Base-by-base conservation (phyloP, 2,329 filamentous ascomycete species). In the Fusarium sp. region DNA sequence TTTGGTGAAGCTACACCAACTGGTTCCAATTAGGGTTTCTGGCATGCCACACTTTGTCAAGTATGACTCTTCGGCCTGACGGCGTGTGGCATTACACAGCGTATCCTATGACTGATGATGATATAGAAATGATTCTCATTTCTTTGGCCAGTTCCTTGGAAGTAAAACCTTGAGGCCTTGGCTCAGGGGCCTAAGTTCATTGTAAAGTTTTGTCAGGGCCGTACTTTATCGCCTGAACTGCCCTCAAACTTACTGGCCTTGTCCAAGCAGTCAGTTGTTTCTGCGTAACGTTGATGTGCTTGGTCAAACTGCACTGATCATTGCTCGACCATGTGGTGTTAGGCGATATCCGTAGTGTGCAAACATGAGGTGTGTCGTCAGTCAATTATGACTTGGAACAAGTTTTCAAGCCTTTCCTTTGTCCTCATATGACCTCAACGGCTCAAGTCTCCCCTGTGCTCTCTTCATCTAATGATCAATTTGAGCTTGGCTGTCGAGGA, bases 11-110 rank as follows among this genome's bases (percentile, higher is more conserved):
- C 14, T 28, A 48, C 14, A 15, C 12, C 26, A 44, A 24, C 31
- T 17, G 17, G 38, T n/a, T 28, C 22, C n/a, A 26, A 66, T 59
- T 66, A 70, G 66, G 52, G 66, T 71, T 71, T 42, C 48, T 18
- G n/a, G 24, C 22, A 44, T 57, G 22, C 42, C 65, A 58, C n/a
- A 26, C 15, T 44, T 15, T 22, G 26, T 38, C 5, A 62, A 28
- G 22, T 22, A 36, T 70, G 51, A 54, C 66, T 49, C 36, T 49
- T 70, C 47, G 45, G 67, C 59, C 67, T 59, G 35, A 48, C 51
- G 20, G 26, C n/a, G 18, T 49, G 24, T 48, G 35, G 36, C 26
- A 56, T 22, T 6, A 59, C 14, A 36, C 5, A 24, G 24, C 28
- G 24, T 56, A 55, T 45, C 36, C 36, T 66, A 41, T 24, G 18